Conservation (phyloP, 192 early-diverging fungal genomes). For the Rhizoclosmatium globosum region DNA sequence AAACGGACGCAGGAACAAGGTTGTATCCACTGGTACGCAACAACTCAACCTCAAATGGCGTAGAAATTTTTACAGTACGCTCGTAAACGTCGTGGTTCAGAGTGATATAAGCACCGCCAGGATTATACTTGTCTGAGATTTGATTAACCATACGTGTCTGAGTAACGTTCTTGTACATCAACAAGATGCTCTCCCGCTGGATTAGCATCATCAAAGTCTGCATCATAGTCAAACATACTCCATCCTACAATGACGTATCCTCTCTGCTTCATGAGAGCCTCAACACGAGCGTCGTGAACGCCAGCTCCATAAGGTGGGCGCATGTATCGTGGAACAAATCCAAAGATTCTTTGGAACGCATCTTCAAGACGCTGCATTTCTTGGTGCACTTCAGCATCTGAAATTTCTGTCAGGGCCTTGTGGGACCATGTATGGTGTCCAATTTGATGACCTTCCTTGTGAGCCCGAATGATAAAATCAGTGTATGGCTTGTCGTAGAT, state of each 20-base stretch:
- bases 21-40: no score
- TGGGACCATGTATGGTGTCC: constrained; percentile 66
- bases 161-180: neutral
- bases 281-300: neutral
- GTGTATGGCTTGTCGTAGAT: constrained; percentile 46
- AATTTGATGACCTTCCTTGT: constrained; percentile 66
- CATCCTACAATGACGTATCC: neutral
- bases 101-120: neutral
- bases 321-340: constrained; percentile 38
- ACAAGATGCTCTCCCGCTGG: neutral
- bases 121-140: neutral
- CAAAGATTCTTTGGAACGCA: constrained; percentile 34
- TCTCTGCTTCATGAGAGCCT: neutral
- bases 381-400: neutral
- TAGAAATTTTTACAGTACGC: no score
- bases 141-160: neutral
- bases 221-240: neutral
- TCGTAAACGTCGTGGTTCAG: no score
- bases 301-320: no score
- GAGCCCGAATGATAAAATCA: constrained; percentile 50
- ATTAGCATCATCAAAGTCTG: neutral
- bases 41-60: no score
- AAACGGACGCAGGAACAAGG: no score
- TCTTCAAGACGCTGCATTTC: constrained; percentile 45
- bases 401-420: constrained; percentile 28